Conservation (phyloP, 2,329 filamentous ascomycete genomes). For the Sporothrix pseudoabietina region DNA sequence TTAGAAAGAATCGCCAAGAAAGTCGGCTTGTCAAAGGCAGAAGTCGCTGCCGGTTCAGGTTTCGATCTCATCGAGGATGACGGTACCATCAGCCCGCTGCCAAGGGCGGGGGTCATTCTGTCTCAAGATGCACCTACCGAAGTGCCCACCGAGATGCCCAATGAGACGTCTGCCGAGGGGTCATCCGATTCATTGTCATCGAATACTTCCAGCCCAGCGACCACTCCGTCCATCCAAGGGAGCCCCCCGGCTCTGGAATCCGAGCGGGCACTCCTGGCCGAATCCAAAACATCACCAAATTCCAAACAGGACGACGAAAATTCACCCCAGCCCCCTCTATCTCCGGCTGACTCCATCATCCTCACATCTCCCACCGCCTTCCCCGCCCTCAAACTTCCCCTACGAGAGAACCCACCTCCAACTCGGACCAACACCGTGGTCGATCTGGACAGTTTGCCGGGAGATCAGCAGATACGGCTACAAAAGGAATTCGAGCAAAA, state of each 20-base stretch:
- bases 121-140: background rate
- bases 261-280: background rate
- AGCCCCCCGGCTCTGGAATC: background rate
- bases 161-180: background rate
- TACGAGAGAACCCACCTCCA: background rate
- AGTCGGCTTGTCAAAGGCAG: constrained; percentile 21
- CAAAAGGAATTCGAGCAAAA: constrained; percentile 11
- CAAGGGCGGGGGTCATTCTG: background rate
- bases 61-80: constrained; percentile 25
- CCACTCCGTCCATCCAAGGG: background rate
- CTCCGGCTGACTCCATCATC: background rate
- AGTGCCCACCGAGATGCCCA: background rate
- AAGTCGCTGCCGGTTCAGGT: constrained; percentile 26
- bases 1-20: constrained; percentile 23
- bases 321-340: background rate
- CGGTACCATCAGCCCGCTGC: background rate
- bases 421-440: background rate
- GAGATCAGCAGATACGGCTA: background rate
- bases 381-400: background rate
- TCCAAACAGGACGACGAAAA: background rate
- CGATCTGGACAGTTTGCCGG: background rate
- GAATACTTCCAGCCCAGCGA: background rate
- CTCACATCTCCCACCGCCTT: background rate
- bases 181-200: background rate
- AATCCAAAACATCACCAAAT: background rate